Base-by-base conservation (phyloP, 192 early-diverging fungal genomes). In the Coemansia sp. region DNA sequence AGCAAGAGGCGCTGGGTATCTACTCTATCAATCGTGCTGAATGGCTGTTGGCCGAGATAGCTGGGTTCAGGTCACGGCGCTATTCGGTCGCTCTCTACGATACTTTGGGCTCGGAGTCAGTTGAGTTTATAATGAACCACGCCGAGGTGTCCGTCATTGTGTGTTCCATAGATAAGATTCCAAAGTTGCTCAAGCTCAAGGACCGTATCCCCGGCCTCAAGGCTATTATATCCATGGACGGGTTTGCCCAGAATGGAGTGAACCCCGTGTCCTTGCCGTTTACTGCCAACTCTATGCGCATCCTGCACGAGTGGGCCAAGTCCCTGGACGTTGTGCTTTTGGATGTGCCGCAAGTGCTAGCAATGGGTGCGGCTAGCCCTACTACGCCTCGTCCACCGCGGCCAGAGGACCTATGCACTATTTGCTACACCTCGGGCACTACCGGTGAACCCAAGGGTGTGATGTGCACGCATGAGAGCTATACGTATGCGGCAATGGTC, bases 351-450 rank as follows among this genome's bases (percentile, higher is more conserved):
- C 75, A 85, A 14, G 80, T 92, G 7, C 82, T 84, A 37, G 82
- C 62, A 2, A 43, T 89, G 61, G 93, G 92, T 21, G 65, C 61
- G 9, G 74, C 84, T 28, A 60, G 84, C 36, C 84, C 77, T 23
- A 66, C 71, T 4, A 58, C 65, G 31, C 85, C 88, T 21, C 76
- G 80, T 31, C 79, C 80, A 3, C 89, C 94, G 9, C 67, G 68
- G 23, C 82, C 89, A 2, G 73, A 83, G 2, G 92, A 94, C 73
- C 59, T 93, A 40, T 84, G 86, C 65, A 88, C 86, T 38, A 84
- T 91, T 56, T 91, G 88, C 85, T 95, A 91, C 71, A 93, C 93
- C 5, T 90, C 90, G 38, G 93, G 93, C 3, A 94, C 93, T 26
- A 96, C 92, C 1, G 93, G 93, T 33, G 59, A 79, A 46, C 91